Base-by-base conservation (phyloP, 805 yeast genomes). In the Suhomyces tanzawaensis region DNA sequence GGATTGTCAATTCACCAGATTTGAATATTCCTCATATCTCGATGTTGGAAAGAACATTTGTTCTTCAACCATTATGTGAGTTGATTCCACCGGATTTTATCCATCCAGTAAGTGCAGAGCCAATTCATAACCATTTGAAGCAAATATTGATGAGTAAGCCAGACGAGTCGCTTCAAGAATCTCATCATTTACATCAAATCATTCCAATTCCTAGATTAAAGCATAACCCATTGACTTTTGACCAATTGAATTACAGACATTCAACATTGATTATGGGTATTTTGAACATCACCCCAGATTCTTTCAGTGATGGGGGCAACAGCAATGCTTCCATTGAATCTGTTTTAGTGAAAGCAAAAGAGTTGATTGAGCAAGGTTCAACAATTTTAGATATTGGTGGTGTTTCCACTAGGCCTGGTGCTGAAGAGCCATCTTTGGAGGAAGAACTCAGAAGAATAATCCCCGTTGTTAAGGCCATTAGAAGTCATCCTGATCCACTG, bases 361-460 rank as follows among this genome's bases (percentile, higher is more conserved):
- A 60, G 26, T 72, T 85, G 71, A 71, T 78, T 4, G 50, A 57
- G 0, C 64, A 72, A 16, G 89, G 87, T 1, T 86, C 89, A n/a
- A 69, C 71, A 19, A 85, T 93, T 21, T 70, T 93, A 26, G 99
- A 93, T 58, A 74, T 93, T 38, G 99, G 99, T 7, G 99, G 99
- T 2, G 86, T 88, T 40, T 87, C 96, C 1, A 93, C 99, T 0
- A 74, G 95, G 35, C 99, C 99, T 0, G 87, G 88, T 1, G 78
- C 95, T 1, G 52, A 47, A 1, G 86, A 78, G 38, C 81, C 84
- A 0, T 52, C 74, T 2, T 72, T 58, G 15, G 74, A 73, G n/a
- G 90, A 77, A 39, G 99, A 93, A 57, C 49, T 85, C 32, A 51
- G 51, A 3, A 63, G 98, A 29, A 83, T 90, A 1, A 57, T 86